A percentile compares a stretch with the other conserved stretches of the same genome.
Conservation (phyloP, 1,284 basidiomycete genomes). For the Trichosporon sp. region DNA sequence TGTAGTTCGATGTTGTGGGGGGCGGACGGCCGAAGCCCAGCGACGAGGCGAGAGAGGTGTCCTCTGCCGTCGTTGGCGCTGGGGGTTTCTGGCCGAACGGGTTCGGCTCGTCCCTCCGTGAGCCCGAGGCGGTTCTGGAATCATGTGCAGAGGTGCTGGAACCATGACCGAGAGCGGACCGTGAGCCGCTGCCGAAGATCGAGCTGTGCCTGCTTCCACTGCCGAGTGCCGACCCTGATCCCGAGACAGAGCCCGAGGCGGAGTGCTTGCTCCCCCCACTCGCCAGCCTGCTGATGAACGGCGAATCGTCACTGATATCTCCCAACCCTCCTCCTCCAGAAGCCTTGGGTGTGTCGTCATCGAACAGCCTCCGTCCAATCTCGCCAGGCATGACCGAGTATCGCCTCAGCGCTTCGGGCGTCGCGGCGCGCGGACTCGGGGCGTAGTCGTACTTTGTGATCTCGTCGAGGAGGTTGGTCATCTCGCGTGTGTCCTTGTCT, state of each 20-base stretch:
- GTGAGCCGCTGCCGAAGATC: not conserved
- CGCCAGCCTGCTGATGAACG: not conserved
- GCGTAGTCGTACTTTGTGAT: conserved; percentile 38
- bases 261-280: not conserved
- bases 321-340: not conserved
- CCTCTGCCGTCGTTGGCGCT: not conserved
- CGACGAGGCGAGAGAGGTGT: conserved; percentile 13
- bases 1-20: not conserved
- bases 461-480: conserved; percentile 53
- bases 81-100: not conserved
- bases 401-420: conserved; percentile 43
- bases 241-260: not conserved
- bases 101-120: not conserved
- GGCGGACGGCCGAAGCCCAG: conserved; percentile 10
- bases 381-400: conserved; percentile 44
- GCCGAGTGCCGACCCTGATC: not conserved
- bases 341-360: conserved; percentile 11
- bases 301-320: not conserved
- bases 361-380: conserved; percentile 30
- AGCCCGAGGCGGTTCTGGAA: too few species aligned
- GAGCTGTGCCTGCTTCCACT: not conserved
- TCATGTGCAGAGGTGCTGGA: not conserved
- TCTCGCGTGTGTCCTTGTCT: not conserved
- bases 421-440: conserved; percentile 41
- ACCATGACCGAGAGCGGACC: not conserved